These are phyloP conservation scores for Podaxis rugospora DNA, from an alignment of 768 basidiomycete genomes.

Conservation along the genomic window DNA sequence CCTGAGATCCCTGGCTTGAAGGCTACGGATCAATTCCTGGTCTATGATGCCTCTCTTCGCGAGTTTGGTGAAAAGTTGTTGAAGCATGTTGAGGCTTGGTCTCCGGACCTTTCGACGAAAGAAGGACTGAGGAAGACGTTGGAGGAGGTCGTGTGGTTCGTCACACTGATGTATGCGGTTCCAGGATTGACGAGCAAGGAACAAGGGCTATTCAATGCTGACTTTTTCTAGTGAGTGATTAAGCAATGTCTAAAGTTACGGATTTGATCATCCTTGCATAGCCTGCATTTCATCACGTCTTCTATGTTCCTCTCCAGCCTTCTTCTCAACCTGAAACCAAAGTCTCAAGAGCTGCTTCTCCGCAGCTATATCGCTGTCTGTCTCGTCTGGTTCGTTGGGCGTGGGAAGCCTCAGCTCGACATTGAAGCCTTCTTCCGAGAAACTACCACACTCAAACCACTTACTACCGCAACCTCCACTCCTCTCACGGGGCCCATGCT, in stretches of 20 bases:
- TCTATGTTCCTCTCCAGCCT: constrained; percentile 56
- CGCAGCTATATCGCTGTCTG: constrained; percentile 49
- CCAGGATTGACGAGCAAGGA: constrained; percentile 41
- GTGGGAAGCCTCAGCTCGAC: constrained; percentile 47
- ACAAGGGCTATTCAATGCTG: constrained; percentile 37
- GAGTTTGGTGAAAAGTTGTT: constrained; percentile 37
- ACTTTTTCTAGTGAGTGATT: constrained; percentile 54
- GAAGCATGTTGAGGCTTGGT: constrained; percentile 37
- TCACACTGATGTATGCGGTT: constrained; percentile 51
- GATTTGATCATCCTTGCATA: constrained; percentile 33
- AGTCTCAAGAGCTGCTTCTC: constrained; percentile 50
- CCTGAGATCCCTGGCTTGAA: background rate
- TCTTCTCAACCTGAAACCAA: constrained; percentile 31
- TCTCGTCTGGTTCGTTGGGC: constrained; percentile 52
- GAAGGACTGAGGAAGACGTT: constrained; percentile 40
- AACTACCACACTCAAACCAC: background rate
- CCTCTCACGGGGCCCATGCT: constrained; percentile 17
- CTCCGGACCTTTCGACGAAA: constrained; percentile 23
- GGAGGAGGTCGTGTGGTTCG: constrained; percentile 59
- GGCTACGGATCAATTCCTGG: background rate
- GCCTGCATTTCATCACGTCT: constrained; percentile 69
- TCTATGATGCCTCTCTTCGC: constrained; percentile 26
- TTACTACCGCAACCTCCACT: constrained; percentile 12
- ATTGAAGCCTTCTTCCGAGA: constrained; percentile 43
- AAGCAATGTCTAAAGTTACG: background rate